Conservation (phyloP, 805 yeast species). For the Citeromyces nyonsensis region DNA sequence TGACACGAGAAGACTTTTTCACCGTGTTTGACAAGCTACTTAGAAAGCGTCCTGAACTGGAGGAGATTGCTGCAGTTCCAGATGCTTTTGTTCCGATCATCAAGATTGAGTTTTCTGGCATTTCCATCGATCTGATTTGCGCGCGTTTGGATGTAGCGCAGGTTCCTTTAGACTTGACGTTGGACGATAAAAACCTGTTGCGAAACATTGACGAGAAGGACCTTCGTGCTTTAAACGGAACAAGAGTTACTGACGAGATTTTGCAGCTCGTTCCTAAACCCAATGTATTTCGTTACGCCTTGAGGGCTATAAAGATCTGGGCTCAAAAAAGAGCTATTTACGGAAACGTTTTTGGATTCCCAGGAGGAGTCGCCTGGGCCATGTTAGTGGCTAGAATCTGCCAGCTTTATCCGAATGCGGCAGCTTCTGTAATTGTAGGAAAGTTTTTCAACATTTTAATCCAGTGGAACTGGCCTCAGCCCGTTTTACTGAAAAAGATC, state of each 20-base stretch:
- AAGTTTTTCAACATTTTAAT: slow-evolving; percentile 77
- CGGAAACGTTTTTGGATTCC: slow-evolving; percentile 92
- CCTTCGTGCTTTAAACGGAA: slow-evolving; percentile 82
- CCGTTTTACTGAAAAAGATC: slow-evolving; percentile 79
- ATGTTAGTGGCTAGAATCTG: slow-evolving; percentile 97
- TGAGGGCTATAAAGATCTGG: slow-evolving; percentile 91
- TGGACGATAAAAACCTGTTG: slow-evolving; percentile 74
- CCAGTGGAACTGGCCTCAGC: slow-evolving; percentile 98
- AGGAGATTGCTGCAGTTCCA: slow-evolving; percentile 86
- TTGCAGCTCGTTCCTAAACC: slow-evolving; percentile 83
- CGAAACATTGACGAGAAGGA: slow-evolving; percentile 87
- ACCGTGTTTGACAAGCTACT: slow-evolving; percentile 60
- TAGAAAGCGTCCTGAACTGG: slow-evolving; percentile 63
- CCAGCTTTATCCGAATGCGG: slow-evolving; percentile 92
- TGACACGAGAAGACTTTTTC: slow-evolving; percentile 80
- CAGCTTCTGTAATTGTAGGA: slow-evolving; percentile 79
- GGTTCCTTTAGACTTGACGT: slow-evolving; percentile 58
- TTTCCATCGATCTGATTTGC: slow-evolving; percentile 84
- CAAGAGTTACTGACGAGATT: slow-evolving; percentile 94
- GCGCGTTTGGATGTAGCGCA: slow-evolving; percentile 76
- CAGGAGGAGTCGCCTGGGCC: slow-evolving; percentile 99
- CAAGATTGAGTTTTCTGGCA: slow-evolving; percentile 75
- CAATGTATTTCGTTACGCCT: slow-evolving; percentile 81
- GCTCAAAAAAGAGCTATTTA: slow-evolving; percentile 91
- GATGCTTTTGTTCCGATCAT: slow-evolving; percentile 98